Conservation (phyloP, 2,329 filamentous ascomycete species). For the Apiospora koreana region DNA sequence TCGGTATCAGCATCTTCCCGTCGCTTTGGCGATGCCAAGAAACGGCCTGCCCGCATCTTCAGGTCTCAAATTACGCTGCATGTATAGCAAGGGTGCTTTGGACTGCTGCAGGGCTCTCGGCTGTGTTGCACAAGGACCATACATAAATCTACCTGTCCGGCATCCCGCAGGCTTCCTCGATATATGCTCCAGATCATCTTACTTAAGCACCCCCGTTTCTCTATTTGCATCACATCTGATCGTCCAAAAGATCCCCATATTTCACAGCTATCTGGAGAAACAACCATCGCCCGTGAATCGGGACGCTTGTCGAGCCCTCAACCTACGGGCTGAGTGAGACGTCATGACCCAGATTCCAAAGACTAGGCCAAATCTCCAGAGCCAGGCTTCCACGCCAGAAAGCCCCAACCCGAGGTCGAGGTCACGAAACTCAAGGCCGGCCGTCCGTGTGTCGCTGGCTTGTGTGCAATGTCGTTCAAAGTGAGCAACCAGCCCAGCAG, state of each 20-base stretch:
- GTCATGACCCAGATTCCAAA: neutral
- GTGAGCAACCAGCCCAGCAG: slow-evolving; percentile 21
- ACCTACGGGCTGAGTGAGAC: no score
- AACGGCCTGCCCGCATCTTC: neutral
- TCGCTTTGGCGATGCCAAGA: neutral
- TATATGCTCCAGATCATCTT: neutral
- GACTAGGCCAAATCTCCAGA: slow-evolving; percentile 20
- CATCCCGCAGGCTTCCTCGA: neutral
- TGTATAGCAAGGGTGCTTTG: neutral
- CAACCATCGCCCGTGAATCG: neutral
- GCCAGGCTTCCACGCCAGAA: slow-evolving; percentile 24
- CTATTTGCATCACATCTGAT: neutral
- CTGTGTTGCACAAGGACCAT: neutral
- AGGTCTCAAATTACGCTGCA: neutral
- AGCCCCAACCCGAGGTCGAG: slow-evolving; percentile 24
- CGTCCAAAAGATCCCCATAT: neutral
- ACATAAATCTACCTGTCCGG: neutral
- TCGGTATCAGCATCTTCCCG: neutral
- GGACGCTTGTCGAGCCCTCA: neutral
- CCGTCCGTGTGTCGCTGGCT: slow-evolving; percentile 43
- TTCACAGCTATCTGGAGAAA: neutral
- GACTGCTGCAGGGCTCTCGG: neutral
- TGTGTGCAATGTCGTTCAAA: slow-evolving; percentile 51
- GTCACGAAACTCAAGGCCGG: slow-evolving; percentile 29
- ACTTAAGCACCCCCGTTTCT: neutral